phyloP scores from a whole-genome alignment of 768 basidiomycete genomes.

The Tylopilus felleus region DNA sequence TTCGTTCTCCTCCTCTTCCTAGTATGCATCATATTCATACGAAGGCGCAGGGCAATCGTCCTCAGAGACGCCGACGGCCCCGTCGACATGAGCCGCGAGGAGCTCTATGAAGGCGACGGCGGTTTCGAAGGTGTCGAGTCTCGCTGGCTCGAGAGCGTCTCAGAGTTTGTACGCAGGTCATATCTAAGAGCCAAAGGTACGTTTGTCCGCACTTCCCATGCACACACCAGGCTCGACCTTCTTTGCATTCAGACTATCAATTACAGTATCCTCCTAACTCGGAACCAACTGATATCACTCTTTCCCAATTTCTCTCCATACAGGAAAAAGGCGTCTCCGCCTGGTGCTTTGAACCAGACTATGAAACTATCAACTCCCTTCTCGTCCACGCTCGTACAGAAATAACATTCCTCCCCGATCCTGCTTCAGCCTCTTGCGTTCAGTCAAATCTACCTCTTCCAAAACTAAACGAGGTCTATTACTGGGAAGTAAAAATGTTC shows the following conservation, averaged over 20 bases:
- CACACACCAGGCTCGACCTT: background rate
- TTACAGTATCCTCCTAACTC: slow-evolving; percentile 92
- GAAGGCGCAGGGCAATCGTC: slow-evolving; percentile 71
- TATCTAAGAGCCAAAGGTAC: slow-evolving; percentile 88
- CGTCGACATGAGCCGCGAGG: slow-evolving; percentile 88
- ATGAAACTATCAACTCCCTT: slow-evolving; percentile 88
- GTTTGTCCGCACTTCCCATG: slow-evolving; percentile 18
- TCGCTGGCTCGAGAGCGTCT: slow-evolving; percentile 86
- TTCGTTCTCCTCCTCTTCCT: slow-evolving; percentile 92
- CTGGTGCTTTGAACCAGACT: slow-evolving; percentile 99
- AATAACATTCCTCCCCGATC: slow-evolving; percentile 96
- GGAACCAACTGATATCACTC: slow-evolving; percentile 94
- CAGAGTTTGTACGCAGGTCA: slow-evolving; percentile 59
- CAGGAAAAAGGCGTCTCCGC: slow-evolving; percentile 99
- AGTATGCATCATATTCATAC: slow-evolving; percentile 81
- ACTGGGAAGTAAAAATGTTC: slow-evolving; percentile 99
- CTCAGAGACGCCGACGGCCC: slow-evolving; percentile 89
- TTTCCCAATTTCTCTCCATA: slow-evolving; percentile 97
- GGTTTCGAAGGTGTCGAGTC: slow-evolving; percentile 90
- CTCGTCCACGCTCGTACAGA: slow-evolving; percentile 95
- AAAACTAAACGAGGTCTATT: slow-evolving; percentile 98
- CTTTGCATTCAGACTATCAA: slow-evolving; percentile 61
- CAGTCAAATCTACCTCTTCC: slow-evolving; percentile 96
- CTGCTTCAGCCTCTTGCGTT: slow-evolving; percentile 89
- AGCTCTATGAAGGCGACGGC: slow-evolving; percentile 86